Conservation (phyloP, 2,329 filamentous ascomycete species). For the Plenodomus tracheiphilus region DNA sequence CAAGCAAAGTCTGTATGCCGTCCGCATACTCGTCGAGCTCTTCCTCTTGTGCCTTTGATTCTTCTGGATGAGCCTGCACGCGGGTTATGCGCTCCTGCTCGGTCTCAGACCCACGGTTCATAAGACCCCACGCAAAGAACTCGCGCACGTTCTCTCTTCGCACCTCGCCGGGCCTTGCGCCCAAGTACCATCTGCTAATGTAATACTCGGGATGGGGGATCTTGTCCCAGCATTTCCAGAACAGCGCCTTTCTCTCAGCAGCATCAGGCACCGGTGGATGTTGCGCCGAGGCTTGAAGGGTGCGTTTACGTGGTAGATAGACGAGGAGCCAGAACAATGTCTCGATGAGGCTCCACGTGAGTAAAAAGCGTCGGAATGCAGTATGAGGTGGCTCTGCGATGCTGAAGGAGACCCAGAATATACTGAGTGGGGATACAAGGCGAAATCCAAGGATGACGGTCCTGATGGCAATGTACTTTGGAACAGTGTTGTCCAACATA, state of each 20-base stretch:
- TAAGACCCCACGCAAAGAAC: conserved; percentile 70
- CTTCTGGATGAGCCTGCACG: conserved; percentile 18
- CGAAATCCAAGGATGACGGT: conserved; percentile 54
- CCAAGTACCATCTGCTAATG: conserved; percentile 68
- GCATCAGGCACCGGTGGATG: conserved; percentile 54
- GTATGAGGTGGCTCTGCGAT: conserved; percentile 41
- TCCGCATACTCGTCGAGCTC: conserved; percentile 60
- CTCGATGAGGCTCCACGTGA: conserved; percentile 56
- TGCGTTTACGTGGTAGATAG: conserved; percentile 56
- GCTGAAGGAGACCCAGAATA: conserved; percentile 49
- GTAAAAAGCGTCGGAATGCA: conserved; percentile 37
- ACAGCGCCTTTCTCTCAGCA: conserved; percentile 58
- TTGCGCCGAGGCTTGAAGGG: conserved; percentile 56
- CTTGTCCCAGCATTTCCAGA: conserved; percentile 59
- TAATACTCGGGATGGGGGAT: conserved; percentile 61
- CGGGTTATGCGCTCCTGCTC: conserved; percentile 18
- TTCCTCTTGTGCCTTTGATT: conserved; percentile 46
- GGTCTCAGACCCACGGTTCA: conserved; percentile 55
- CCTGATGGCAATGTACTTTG: conserved; percentile 52
- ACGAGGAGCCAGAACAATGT: conserved; percentile 58
- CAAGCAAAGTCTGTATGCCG: conserved; percentile 58
- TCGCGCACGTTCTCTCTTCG: conserved; percentile 69
- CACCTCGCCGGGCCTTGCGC: conserved; percentile 60
- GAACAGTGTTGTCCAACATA: conserved; percentile 48
- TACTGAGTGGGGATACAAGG: conserved; percentile 54